A percentile compares a stretch with the other conserved stretches of the same genome.
phyloP scores from a whole-genome alignment of 2,329 filamentous ascomycete genomes.

The Aspergillus luchuensis region DNA sequence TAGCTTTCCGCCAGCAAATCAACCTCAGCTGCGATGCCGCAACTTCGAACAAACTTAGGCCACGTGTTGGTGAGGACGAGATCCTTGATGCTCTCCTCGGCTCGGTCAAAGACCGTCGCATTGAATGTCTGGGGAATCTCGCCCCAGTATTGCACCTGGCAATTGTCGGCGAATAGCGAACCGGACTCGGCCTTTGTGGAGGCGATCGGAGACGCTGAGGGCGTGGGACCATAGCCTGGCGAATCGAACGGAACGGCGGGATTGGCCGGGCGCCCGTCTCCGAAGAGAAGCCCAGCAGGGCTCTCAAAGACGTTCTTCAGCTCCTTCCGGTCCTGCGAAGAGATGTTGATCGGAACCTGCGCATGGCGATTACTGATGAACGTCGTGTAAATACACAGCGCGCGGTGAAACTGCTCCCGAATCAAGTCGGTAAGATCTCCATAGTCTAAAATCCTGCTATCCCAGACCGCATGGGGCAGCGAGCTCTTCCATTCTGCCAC shows the following conservation, averaged over 20 bases:
- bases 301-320: conserved; percentile 61
- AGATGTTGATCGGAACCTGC: conserved; percentile 68
- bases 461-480: conserved; percentile 12
- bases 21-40: no score
- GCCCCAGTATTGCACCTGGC: no score
- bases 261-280: no score
- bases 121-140: conserved; percentile 52
- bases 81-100: conserved; percentile 64
- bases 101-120: conserved; percentile 58
- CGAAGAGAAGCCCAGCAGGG: no score
- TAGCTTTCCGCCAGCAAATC: no score
- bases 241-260: no score
- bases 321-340: conserved; percentile 56
- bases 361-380: conserved; percentile 64
- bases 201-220: no score
- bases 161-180: conserved; percentile 20
- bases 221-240: no score
- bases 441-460: no score
- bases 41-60: conserved; percentile 49
- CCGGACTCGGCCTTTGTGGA: not conserved
- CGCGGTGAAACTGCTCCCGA: conserved; percentile 54
- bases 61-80: conserved; percentile 70
- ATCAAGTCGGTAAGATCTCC: conserved; percentile 29
- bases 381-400: conserved; percentile 62
- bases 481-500: conserved; percentile 59